Base-by-base conservation (phyloP, 176 grass and related monocot genomes). In the Rhynchospora tenuis region DNA sequence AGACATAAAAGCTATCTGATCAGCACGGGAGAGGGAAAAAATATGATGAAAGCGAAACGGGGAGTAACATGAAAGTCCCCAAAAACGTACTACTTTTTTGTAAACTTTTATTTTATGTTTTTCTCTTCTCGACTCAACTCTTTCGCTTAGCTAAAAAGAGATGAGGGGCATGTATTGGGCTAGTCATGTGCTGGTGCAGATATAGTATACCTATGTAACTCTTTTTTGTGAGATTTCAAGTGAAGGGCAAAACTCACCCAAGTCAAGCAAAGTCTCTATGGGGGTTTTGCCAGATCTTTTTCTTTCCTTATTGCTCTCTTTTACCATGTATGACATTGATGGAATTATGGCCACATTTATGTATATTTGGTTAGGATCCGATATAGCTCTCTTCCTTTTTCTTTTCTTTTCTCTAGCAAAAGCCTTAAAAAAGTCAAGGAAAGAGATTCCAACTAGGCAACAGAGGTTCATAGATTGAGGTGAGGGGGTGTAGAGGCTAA, bases 1-100 rank as follows among this genome's bases (percentile, higher is more conserved):
- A 66, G 54, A 13, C 29, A 61, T 14, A 48, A 13, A 67, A 7
- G 29, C 64, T 33, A 59, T 56, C 54, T 80, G 57, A 59, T 11
- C 55, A 80, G n/a, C 27, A 22, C 19, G 22, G 12, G 33, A 42
- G 60, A 64, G 26, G 16, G 77, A 27, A 20, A 33, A 59, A 79
- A 79, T 59, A 19, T 28, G n/a, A 81, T 81, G 79, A 81, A 47
- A 62, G 76, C 15, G 33, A 44, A 44, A 23, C 6, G 19, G n/a
- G 19, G 3, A 6, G 29, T 72, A 10, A 47, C 59, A 81, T 44
- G 27, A 52, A 82, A 82, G 59, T 64, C 20, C 17, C 11, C 56
- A 62, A 66, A 65, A 81, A 26, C 47, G 27, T 66, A 65, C 79
- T 51, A 82, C 79, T 52, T 82, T 82, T 66, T 66, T 82, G 56